A percentile compares a stretch with the other conserved stretches of the same genome.
These are phyloP conservation scores for Ustilago xerochloae DNA, from an alignment of 1,284 basidiomycete species.

Conservation along the genomic window DNA sequence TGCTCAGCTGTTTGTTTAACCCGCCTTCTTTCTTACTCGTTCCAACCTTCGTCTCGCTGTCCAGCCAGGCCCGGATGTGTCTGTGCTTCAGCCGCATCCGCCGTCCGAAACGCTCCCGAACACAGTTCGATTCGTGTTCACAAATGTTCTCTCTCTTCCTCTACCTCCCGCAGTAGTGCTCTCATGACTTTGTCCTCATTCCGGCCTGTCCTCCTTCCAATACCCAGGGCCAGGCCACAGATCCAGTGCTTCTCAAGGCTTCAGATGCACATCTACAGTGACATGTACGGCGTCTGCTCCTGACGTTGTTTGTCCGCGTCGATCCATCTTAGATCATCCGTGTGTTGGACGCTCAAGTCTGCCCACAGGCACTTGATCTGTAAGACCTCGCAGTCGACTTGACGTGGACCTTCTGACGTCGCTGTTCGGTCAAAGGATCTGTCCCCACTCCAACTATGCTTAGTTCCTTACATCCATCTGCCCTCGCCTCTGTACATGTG, in stretches of 20 bases:
- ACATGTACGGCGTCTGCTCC: constrained; percentile 3
- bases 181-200: background rate
- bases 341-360: too few species aligned
- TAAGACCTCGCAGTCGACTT: too few species aligned
- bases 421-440: background rate
- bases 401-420: background rate
- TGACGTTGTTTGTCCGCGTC: constrained; percentile 1
- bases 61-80: background rate
- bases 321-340: constrained; percentile 12
- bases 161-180: background rate
- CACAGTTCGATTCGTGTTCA: background rate
- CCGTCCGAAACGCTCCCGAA: constrained; percentile 10
- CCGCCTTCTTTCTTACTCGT: background rate
- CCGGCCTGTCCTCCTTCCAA: too few species aligned
- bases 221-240: too few species aligned
- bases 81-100: background rate
- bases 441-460: background rate
- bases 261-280: background rate
- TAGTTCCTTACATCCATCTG: background rate
- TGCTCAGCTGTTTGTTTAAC: background rate
- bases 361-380: too few species aligned
- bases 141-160: background rate
- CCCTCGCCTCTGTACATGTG: background rate
- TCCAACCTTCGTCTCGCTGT: background rate
- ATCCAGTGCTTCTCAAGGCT: background rate